Base-by-base conservation (phyloP, 2,329 filamentous ascomycete species). In the Pseudopyricularia cyperi region DNA sequence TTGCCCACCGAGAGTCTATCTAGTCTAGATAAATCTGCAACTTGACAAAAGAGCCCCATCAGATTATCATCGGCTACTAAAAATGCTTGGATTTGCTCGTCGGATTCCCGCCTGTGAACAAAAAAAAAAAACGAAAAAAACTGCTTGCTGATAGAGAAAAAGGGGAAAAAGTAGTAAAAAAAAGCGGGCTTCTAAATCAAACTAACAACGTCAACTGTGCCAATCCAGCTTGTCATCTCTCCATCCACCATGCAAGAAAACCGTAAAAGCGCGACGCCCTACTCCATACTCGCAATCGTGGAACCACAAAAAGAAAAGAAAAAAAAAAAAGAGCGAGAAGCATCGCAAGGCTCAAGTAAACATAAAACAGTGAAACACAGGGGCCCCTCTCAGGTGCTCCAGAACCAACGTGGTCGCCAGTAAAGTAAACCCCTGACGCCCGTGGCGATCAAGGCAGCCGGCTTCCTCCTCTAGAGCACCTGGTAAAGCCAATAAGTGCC, bases 401-500 rank as follows among this genome's bases (percentile, higher is more conserved):
- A 39, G 35, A 3, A 39, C 35, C 35, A 39, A 39, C 35, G 28
- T 26, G 17, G 24, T 8, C 12, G 9, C 47, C 11, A 22, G 4
- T 12, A 48, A 11, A 32, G 46, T 28, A 24, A 48, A 15, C 30
- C 9, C 19, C 19, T 17, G 15, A 24, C 19, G 32, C 12, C 32
- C 19, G 33, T 14, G 9, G 47, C 32, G 32, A 15, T 11, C 17
- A 22, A 22, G 12, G 47, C 28, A 22, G 19, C 30, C 30, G 30
- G 17, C 30, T n/a, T 30, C 37, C 37, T 44, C 34, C 9, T 39
- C 49, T 51, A 51, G 37, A 51, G 37, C 26, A 39, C 26, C n/a
- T 51, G 22, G 35, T 46, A 51, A 6, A 63, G 53, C 72, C 71
- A 78, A 65, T 75, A 80, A 6, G 64, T 61, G 5, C 70, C 69